These are phyloP conservation scores for Cytospora piceicola DNA, from an alignment of 2,329 filamentous ascomycete genomes.

Conservation along the genomic window DNA sequence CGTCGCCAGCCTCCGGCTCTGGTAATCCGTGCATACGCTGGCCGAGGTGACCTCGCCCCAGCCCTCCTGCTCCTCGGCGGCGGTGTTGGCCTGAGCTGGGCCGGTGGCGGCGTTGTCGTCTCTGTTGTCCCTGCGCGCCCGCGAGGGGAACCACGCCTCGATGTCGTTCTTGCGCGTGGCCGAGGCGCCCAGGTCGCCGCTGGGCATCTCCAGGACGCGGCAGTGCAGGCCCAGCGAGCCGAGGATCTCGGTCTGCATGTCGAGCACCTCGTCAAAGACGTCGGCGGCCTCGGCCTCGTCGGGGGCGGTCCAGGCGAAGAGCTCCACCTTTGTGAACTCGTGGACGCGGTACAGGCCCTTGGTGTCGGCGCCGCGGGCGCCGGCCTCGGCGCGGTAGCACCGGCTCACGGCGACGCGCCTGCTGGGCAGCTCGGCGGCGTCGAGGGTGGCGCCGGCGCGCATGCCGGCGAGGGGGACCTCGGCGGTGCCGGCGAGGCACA, in stretches of 20 bases:
- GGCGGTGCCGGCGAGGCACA: constrained; percentile 83
- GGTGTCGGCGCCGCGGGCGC: constrained; percentile 84
- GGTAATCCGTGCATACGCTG: constrained; percentile 94
- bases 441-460: constrained; percentile 74
- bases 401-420: constrained; percentile 83
- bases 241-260: constrained; percentile 85
- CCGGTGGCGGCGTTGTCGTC: no score
- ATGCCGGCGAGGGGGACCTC: constrained; percentile 95
- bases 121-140: constrained; percentile 42
- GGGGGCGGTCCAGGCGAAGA: constrained; percentile 88
- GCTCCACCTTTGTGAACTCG: constrained; percentile 97
- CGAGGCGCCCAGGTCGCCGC: constrained; percentile 83
- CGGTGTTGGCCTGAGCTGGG: no score
- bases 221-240: constrained; percentile 77
- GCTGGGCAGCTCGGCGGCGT: constrained; percentile 68
- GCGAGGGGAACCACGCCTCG: constrained; percentile 89
- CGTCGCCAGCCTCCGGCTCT: constrained; percentile 80
- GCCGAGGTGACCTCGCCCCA: constrained; percentile 95
- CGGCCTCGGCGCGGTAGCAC: constrained; percentile 96
- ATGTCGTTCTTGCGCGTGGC: constrained; percentile 89
- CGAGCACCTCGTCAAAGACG: constrained; percentile 83
- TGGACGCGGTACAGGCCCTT: constrained; percentile 97
- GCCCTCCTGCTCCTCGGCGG: constrained; percentile 63
- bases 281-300: constrained; percentile 52
- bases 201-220: constrained; percentile 91